Conservation (phyloP, 768 basidiomycete species). For the Tricholoma sp. region DNA sequence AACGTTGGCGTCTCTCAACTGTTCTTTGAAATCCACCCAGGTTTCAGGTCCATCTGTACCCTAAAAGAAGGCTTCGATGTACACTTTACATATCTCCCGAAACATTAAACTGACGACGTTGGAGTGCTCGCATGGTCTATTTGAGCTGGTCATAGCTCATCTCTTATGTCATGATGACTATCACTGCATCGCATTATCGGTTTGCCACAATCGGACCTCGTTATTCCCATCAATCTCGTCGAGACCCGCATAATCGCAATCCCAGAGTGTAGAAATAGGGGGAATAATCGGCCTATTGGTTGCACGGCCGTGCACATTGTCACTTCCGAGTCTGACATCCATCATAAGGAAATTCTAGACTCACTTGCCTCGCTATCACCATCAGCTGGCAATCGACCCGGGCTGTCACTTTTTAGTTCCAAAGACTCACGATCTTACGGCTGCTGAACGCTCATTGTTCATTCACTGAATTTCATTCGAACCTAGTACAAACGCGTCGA, state of each 20-base stretch:
- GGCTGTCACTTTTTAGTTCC: no score
- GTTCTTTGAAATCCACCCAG: background rate
- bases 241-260: background rate
- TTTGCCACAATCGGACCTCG: background rate
- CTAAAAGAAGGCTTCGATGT: no score
- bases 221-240: background rate
- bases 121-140: background rate
- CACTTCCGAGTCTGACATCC: background rate
- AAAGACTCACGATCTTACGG: background rate
- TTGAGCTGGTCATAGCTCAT: background rate
- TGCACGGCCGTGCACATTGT: no score
- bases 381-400: background rate
- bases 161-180: background rate
- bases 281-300: no score
- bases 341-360: background rate
- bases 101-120: background rate
- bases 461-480: background rate
- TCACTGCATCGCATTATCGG: no score
- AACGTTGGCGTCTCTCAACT: background rate
- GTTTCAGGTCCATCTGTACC: no score
- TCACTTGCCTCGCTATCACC: background rate
- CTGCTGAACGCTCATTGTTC: background rate
- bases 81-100: no score
- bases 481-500: background rate
- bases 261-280: background rate